Conservation (phyloP, 148 eudicot genomes). For the Fagopyrum esculentum region DNA sequence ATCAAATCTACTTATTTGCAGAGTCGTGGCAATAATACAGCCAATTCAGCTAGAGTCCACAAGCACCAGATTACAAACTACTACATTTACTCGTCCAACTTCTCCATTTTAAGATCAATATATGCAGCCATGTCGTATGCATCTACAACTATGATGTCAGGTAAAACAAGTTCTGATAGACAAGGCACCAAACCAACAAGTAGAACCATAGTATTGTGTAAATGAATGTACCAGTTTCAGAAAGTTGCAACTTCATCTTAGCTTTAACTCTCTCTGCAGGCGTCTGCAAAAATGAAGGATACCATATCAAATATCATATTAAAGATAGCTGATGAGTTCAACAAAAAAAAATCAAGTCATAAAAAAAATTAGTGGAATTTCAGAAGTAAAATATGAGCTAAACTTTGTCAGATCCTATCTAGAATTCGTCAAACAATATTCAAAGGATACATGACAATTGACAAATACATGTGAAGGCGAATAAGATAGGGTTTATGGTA, state of each 20-base stretch:
- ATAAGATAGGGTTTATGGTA: not conserved
- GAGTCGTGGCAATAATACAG: not conserved
- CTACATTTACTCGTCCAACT: not conserved
- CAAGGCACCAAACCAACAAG: not conserved
- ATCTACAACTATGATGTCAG: not conserved
- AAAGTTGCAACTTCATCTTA: slow-evolving; percentile 90
- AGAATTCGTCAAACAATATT: not conserved
- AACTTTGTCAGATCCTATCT: not conserved
- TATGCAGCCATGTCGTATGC: not conserved
- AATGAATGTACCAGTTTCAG: slow-evolving; percentile 55
- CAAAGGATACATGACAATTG: not conserved
- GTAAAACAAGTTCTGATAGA: not conserved
- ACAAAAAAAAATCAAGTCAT: not conserved
- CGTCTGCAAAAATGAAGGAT: slow-evolving; percentile 35
- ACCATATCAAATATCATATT: not conserved
- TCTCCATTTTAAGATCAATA: not conserved
- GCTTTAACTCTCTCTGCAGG: slow-evolving; percentile 95
- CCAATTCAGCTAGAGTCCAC: not conserved
- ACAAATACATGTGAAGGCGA: not conserved
- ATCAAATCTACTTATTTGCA: not conserved
- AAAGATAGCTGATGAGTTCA: not conserved
- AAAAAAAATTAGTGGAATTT: not conserved
- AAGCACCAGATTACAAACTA: slow-evolving; percentile 1
- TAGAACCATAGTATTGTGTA: not conserved
- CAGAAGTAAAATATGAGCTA: not conserved